These are phyloP conservation scores for Cenchrus americanus DNA, from an alignment of 176 grass and related monocot genomes.

Conservation along the genomic window DNA sequence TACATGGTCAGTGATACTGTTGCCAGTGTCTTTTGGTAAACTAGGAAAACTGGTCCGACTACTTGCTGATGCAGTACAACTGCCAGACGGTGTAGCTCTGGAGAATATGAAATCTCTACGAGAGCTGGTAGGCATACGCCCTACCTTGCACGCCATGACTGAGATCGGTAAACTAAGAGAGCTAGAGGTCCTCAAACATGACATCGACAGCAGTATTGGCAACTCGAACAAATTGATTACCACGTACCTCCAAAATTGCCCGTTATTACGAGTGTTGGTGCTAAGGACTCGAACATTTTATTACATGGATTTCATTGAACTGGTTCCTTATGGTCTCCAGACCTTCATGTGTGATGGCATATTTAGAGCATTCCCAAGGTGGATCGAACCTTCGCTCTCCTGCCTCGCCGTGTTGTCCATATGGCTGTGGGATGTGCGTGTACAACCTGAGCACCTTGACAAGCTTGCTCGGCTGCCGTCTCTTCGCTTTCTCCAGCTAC, in stretches of 20 bases:
- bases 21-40: not conserved
- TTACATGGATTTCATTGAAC: not conserved
- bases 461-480: constrained; percentile 9
- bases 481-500: not conserved
- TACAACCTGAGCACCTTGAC: not conserved
- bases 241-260: too few species aligned
- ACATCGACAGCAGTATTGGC: too few species aligned
- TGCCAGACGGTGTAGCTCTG: not conserved
- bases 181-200: not conserved
- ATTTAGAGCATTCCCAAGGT: not conserved
- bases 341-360: not conserved
- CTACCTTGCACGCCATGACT: not conserved
- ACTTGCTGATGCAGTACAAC: not conserved
- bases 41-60: not conserved
- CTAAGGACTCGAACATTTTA: fast-evolving
- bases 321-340: not conserved
- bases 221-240: too few species aligned
- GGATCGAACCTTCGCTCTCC: not conserved
- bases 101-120: not conserved
- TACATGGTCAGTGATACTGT: not conserved
- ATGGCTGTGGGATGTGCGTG: fast-evolving
- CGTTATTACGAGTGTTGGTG: not conserved
- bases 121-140: not conserved
- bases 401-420: not conserved
- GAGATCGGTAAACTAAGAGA: not conserved